Evolutionary conservation across 768 basidiomycete genomes (phyloP), one percentile per base, ranked within the genome.

Genomic region (Boletellus emodensis): DNA sequence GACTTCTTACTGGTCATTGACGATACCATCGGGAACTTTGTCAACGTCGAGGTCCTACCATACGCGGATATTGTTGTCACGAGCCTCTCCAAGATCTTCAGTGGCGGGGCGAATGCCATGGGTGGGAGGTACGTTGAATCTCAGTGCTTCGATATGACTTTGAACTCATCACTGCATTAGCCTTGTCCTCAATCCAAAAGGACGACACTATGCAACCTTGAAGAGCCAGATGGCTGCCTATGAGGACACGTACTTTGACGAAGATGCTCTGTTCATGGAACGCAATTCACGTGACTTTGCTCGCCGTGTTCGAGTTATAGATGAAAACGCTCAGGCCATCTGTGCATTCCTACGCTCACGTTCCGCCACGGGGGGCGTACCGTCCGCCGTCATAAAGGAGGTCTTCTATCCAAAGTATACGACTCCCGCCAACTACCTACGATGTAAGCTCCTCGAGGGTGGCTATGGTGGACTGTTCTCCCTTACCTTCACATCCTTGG

Each of bases 251-350:
- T 97, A 91, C 71, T 97, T 87, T 57, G 77, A 82, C 61, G 90
- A 94, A 65, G 95, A 99, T 62, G 93, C 90, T 37, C 82, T 97
- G 49, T 95, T 84, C 75, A 89, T 99, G 88, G 95, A 99, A 65
- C 88, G 94, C 57, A 99, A 99, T 71, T 98, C 95, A 15, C 90
- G 95, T 44, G 85, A 96, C 71, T 97, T 95, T 74, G 71, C 77
- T 45, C 75, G 72, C 8, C 90, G 95, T 48, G 78, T 93, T 57
- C 74, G 74, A 48, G 65, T 74, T 46, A 91, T 95, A 68, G 91
- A 98, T 66, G 66, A 68, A 30, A 98, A 95, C 66, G 75, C 94
- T 4, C 84, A 91, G 63, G 80, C 79, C 39, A 74, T 94, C 49
- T 94, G 92, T 67, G 85, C 89, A 48, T 82, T 86, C 64, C 75